phyloP scores from a whole-genome alignment of 140 eudicot species.

The Anethum foeniculum region DNA sequence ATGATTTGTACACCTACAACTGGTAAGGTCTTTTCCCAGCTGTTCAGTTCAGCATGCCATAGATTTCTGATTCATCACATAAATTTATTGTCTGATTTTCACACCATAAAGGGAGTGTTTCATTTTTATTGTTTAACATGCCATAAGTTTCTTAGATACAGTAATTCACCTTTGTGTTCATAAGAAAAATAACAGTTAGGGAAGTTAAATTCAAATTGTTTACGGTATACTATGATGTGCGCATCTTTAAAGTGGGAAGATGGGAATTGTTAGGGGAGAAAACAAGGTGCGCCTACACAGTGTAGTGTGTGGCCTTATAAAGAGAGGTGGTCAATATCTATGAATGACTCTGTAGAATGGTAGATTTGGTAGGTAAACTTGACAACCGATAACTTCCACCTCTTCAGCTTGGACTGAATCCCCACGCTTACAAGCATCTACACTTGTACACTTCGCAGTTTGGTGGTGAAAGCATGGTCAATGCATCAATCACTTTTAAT shows the following conservation, averaged over 20 bases:
- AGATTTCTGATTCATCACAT: background rate
- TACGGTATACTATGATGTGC: background rate
- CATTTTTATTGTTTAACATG: background rate
- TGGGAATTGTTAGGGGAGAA: background rate
- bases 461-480: too few species aligned
- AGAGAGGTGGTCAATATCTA: slow-evolving; percentile 1
- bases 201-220: background rate
- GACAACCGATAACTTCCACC: background rate
- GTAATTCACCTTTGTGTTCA: background rate
- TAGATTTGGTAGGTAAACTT: slow-evolving; percentile 6
- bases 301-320: background rate
- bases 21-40: background rate
- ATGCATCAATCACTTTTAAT: background rate
- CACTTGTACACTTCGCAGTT: background rate
- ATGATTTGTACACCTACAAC: background rate
- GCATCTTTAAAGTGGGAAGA: background rate
- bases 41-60: background rate
- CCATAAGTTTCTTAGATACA: background rate
- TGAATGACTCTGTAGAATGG: background rate
- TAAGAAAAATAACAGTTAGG: background rate
- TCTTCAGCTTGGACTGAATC: background rate
- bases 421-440: background rate
- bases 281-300: background rate
- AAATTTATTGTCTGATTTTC: background rate
- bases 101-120: background rate